These are phyloP conservation scores for Tylopilus sp. DNA, from an alignment of 768 basidiomycete genomes.

Conservation along the genomic window DNA sequence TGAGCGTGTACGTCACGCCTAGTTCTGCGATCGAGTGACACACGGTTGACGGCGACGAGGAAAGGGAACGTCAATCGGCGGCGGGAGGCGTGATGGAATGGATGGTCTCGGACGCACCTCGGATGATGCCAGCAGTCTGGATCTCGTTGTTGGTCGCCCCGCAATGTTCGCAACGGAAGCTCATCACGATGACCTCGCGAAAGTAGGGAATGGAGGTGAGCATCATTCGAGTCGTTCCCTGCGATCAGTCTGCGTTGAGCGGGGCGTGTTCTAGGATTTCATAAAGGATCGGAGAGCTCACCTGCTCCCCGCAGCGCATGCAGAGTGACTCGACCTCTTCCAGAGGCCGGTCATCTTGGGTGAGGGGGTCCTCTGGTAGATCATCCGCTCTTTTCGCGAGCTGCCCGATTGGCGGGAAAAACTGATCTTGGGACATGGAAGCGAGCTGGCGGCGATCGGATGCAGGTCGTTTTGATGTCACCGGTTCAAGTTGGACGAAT, in stretches of 20 bases:
- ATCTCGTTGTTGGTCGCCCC: conserved; percentile 90
- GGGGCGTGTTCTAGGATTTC: too few species aligned
- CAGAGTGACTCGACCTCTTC: conserved; percentile 90
- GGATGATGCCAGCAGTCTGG: conserved; percentile 82
- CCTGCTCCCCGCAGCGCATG: conserved; percentile 92
- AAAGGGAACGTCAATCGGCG: too few species aligned
- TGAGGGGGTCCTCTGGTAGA: conserved; percentile 25
- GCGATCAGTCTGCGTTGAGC: too few species aligned
- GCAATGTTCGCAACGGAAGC: conserved; percentile 94
- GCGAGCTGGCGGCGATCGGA: too few species aligned
- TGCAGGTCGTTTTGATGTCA: too few species aligned
- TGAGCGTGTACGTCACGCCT: conserved; percentile 78
- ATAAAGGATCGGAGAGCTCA: conserved; percentile 33
- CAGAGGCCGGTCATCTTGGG: conserved; percentile 48
- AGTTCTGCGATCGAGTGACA: conserved; percentile 51
- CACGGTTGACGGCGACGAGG: too few species aligned
- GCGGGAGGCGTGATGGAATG: too few species aligned
- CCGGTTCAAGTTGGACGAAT: too few species aligned
- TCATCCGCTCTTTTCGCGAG: conserved; percentile 49
- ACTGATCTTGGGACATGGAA: conserved; percentile 28
- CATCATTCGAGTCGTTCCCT: conserved; percentile 88
- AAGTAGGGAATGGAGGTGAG: conserved; percentile 95
- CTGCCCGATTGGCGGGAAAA: conserved; percentile 60
- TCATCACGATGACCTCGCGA: conserved; percentile 92
- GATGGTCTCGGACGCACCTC: conserved; percentile 50